Base-by-base conservation (phyloP, 768 basidiomycete species). In the Pleurotus giganteus region DNA sequence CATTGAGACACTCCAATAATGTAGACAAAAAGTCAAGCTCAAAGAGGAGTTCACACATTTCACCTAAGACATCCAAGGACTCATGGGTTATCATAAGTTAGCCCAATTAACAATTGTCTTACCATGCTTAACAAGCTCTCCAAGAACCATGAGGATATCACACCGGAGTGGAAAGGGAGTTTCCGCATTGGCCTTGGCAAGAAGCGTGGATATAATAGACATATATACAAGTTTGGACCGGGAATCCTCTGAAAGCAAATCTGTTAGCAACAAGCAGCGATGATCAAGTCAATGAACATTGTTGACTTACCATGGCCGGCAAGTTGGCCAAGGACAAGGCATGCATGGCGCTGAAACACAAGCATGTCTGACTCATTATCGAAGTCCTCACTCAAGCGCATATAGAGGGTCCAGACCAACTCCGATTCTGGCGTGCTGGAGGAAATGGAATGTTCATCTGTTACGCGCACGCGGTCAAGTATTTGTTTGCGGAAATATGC, bases 61-160 rank as follows among this genome's bases (percentile, higher is more conserved):
- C 43, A 15, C 26, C 43, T 45, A 24, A 17, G 26, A 24, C 13
- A 23, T 45, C 26, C 15, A 21, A 21, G 13, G 1, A 26, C n/a
- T n/a, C n/a, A n/a, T n/a, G n/a, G n/a, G 43, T 7, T 15, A 7
- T 8, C 6, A 8, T 45, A 15, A 15, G 15, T 15, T 7, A 21
- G 43, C 15, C 26, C 26, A 24, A 9, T 17, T 45, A 9, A 31
- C 26, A 27, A 31, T 47, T 28, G 11, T 23, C 46, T 28, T 8
- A 47, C 46, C 26, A 29, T 47, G 46, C 46, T 47, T 47, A 13
- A 29, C 46, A 8, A 47, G 27, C 46, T 47, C 46, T 29, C 15
- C 15, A 7, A 47, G n/a, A 47, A 21, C 27, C 7, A 47, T 47
- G 21, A 47, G 28, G 6, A 27, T 27, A n/a, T 47, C 46, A 31